Evolutionary conservation across 352 stramenopile species (phyloP), one percentile per base, ranked within the genome.

Genomic region (Phytopythium helicoides): DNA sequence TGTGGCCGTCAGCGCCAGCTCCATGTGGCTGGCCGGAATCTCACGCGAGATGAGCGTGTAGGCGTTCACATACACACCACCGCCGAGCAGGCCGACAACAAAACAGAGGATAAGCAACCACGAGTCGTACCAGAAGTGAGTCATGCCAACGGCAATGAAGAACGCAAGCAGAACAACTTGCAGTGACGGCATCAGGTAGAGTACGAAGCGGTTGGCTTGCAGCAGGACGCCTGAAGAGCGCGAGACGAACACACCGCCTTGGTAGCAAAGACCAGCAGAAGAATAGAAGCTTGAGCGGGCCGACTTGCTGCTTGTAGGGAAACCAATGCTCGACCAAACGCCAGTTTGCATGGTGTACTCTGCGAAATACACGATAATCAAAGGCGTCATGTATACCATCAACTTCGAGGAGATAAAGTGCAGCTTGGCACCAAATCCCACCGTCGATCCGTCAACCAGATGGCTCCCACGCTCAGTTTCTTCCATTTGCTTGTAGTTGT

Each of bases 261-360:
- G 94, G 55, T 98, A 98, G 3, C 71, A 67, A 66, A 94, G 88
- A 14, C 96, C 97, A 1, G 88, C 84, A 3, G 82, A 88, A 25
- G 87, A 71, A 61, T 97, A 98, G 65, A 98, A 98, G 38, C 66
- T 57, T 36, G 89, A 64, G 31, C 92, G 85, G 6, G 91, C 80
- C 0, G 60, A 56, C 31, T 72, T 62, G 58, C 73, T 83, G 22
- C 74, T 66, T 0, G 97, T 81, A 1, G 94, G 94, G 58, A 98
- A 98, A 9, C 94, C 92, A 59, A 98, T 97, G 11, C 90, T 78
- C 14, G 87, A 94, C 94, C 94, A 98, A 9, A 95, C 86, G 26
- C 92, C 94, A 1, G 85, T 91, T 66, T 98, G 91, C 64, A 98
- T 91, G 5, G 87, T 89, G 69, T 98, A 98, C 63, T 98, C 94